A percentile compares a stretch with the other conserved stretches of the same genome.
Conservation (phyloP, 257 asterid genomes). For the Ilex aquifolium region DNA sequence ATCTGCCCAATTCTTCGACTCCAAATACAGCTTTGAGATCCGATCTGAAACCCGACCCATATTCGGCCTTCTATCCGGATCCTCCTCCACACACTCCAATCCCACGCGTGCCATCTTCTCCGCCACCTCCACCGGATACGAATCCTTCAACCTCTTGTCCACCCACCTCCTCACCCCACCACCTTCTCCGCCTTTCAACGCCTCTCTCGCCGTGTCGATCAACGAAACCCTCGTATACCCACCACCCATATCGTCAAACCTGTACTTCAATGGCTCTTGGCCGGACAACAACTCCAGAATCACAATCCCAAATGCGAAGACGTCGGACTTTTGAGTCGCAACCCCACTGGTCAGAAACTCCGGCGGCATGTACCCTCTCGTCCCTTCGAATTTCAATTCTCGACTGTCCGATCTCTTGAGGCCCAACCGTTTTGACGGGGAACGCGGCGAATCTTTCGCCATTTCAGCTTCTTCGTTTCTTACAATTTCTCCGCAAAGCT, state of each 20-base stretch:
- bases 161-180: slow-evolving; percentile 40
- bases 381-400: slow-evolving; percentile 61
- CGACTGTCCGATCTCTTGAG: slow-evolving; percentile 7
- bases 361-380: slow-evolving; percentile 91
- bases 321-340: slow-evolving; percentile 87
- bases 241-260: slow-evolving; percentile 46
- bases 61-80: slow-evolving; percentile 62
- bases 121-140: slow-evolving; percentile 79
- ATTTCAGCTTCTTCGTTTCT: slow-evolving; percentile 9
- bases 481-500: slow-evolving; percentile 77
- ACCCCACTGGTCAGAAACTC: slow-evolving; percentile 65
- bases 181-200: slow-evolving; percentile 49
- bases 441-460: not conserved
- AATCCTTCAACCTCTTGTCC: slow-evolving; percentile 68
- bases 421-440: not conserved
- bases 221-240: slow-evolving; percentile 31
- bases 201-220: slow-evolving; percentile 59
- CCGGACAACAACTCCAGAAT: slow-evolving; percentile 78
- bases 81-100: slow-evolving; percentile 63
- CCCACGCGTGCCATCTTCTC: slow-evolving; percentile 62
- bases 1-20: slow-evolving; percentile 76
- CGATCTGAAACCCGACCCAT: slow-evolving; percentile 66
- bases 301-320: slow-evolving; percentile 86
- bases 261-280: slow-evolving; percentile 62
- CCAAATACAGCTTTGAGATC: slow-evolving; percentile 72